These are phyloP conservation scores for Diutina ranongensis DNA, from an alignment of 1,139 yeast genomes.

Conservation along the genomic window DNA sequence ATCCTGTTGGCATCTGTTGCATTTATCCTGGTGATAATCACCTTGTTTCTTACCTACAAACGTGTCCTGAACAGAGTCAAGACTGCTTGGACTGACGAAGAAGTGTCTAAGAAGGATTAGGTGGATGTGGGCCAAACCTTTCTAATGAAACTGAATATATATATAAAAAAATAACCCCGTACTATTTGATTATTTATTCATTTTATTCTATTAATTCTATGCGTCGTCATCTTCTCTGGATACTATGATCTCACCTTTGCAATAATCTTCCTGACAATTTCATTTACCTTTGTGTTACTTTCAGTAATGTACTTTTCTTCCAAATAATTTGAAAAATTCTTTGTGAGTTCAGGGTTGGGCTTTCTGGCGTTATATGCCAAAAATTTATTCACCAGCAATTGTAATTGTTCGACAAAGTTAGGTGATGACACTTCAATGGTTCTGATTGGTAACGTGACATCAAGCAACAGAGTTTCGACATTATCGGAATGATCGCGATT, in stretches of 20 bases:
- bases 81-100: conserved; percentile 3
- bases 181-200: not conserved
- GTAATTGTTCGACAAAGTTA: conserved; percentile 47
- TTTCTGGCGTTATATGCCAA: conserved; percentile 43
- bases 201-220: not conserved
- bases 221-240: too few species aligned
- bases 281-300: not conserved
- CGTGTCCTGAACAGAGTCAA: not conserved
- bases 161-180: too few species aligned
- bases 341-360: conserved; percentile 32
- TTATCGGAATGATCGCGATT: conserved; percentile 25
- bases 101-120: not conserved
- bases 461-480: conserved; percentile 36
- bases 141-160: too few species aligned
- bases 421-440: conserved; percentile 25
- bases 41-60: conserved; percentile 9
- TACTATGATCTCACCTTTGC: not conserved
- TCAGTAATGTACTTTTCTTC: not conserved
- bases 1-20: conserved; percentile 16
- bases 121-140: too few species aligned
- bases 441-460: conserved; percentile 60
- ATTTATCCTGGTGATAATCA: conserved; percentile 16
- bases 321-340: conserved; percentile 29
- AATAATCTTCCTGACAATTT: not conserved
- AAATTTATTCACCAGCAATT: conserved; percentile 61